These are phyloP conservation scores for Xylaria sp. DNA, from an alignment of 2,329 filamentous ascomycete species.

Conservation along the genomic window DNA sequence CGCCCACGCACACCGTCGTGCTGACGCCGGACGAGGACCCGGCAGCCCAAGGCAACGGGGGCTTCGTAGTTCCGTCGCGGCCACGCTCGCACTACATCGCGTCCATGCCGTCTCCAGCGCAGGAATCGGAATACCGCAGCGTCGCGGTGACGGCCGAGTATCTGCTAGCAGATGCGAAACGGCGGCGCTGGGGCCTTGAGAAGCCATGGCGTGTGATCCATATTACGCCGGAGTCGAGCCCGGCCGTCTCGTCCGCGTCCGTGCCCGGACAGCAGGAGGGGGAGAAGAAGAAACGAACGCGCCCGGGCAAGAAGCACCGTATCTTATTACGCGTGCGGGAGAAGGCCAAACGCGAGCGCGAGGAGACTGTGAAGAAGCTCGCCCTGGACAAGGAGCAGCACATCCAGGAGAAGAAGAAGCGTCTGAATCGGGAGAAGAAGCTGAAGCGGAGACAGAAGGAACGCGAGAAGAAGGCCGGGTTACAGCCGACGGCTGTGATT, in stretches of 20 bases:
- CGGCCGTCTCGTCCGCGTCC: background rate
- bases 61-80: conserved; percentile 54
- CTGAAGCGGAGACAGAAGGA: conserved; percentile 67
- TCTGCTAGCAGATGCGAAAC: conserved; percentile 56
- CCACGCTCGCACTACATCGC: conserved; percentile 63
- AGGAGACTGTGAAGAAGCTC: conserved; percentile 53
- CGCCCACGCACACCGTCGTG: conserved; percentile 60
- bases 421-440: conserved; percentile 69
- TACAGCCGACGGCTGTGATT: conserved; percentile 43
- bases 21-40: conserved; percentile 56
- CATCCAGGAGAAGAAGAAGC: conserved; percentile 69
- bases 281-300: conserved; percentile 47
- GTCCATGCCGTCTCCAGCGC: conserved; percentile 50
- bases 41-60: conserved; percentile 52
- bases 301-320: conserved; percentile 67
- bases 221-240: conserved; percentile 52
- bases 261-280: conserved; percentile 1
- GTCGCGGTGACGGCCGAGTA: conserved; percentile 64
- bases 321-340: conserved; percentile 61
- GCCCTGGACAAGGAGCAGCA: conserved; percentile 64
- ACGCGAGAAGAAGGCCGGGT: conserved; percentile 61
- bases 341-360: conserved; percentile 55
- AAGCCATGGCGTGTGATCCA: conserved; percentile 68
- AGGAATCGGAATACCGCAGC: conserved; percentile 54
- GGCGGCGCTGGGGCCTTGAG: conserved; percentile 66